phyloP scores from a whole-genome alignment of 1,139 yeast genomes.

The Hansenula sp. region DNA sequence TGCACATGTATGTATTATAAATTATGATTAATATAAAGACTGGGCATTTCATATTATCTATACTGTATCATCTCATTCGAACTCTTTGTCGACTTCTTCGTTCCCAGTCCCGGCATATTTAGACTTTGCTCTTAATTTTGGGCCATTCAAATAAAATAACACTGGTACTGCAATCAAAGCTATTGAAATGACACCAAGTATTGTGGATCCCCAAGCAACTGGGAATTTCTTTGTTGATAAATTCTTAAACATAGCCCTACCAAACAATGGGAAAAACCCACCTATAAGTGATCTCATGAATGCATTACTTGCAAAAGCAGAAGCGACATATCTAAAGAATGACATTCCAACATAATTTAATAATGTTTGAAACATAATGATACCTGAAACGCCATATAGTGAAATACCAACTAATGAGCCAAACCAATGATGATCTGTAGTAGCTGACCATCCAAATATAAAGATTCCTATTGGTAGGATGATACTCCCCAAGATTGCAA shows the following conservation, averaged over 20 bases:
- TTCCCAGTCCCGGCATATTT: constrained; percentile 29
- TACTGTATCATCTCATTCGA: too few relatives aligned
- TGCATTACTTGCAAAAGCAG: constrained; percentile 57
- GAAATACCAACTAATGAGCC: constrained; percentile 40
- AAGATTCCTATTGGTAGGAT: constrained; percentile 42
- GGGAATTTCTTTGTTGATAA: constrained; percentile 43
- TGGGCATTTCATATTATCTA: neutral
- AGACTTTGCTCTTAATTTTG: constrained; percentile 44
- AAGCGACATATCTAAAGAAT: constrained; percentile 44
- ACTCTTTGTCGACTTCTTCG: neutral
- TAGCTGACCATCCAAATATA: constrained; percentile 49
- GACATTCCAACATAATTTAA: constrained; percentile 28
- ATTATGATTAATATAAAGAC: neutral
- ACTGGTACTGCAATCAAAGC: constrained; percentile 45
- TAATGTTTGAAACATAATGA: constrained; percentile 37
- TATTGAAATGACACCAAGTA: constrained; percentile 41
- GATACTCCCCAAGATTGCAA: constrained; percentile 40
- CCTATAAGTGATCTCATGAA: constrained; percentile 51
- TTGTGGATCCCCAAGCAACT: constrained; percentile 53
- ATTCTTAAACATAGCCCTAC: constrained; percentile 44
- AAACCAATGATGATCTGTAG: constrained; percentile 38
- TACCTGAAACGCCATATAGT: constrained; percentile 34
- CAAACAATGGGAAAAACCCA: constrained; percentile 62
- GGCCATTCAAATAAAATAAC: constrained; percentile 44
- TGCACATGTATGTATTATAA: neutral